phyloP scores from a whole-genome alignment of 306 rosid species.

The Trifolium dubium region DNA sequence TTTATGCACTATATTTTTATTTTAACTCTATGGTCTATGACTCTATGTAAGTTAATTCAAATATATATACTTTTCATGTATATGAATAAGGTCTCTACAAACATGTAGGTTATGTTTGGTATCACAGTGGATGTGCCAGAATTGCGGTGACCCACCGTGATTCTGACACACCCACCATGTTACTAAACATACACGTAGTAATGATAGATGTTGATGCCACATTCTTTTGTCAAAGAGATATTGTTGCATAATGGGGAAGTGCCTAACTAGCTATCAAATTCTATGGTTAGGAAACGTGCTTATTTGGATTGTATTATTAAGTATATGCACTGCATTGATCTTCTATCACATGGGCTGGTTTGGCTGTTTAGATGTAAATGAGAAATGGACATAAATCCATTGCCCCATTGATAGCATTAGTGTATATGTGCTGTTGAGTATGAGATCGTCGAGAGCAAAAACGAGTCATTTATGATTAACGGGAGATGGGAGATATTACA shows the following conservation, averaged over 20 bases:
- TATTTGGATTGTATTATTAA: constrained; percentile 22
- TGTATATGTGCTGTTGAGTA: background rate
- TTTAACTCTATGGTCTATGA: background rate
- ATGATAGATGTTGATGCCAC: constrained; percentile 29
- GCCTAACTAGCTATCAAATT: constrained; percentile 34
- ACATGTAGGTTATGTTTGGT: constrained; percentile 30
- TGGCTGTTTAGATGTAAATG: constrained; percentile 23
- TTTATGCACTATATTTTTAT: background rate
- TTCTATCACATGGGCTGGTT: constrained; percentile 44
- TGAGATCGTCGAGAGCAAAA: too few species aligned
- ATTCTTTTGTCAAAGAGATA: constrained; percentile 15
- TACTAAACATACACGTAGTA: too few species aligned
- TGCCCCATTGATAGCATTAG: background rate
- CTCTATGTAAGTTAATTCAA: background rate
- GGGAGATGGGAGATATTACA: too few species aligned
- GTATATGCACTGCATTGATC: constrained; percentile 4
- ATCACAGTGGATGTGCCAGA: too few species aligned
- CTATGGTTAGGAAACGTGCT: constrained; percentile 6
- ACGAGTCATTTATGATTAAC: too few species aligned
- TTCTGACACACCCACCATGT: too few species aligned
- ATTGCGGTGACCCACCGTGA: too few species aligned
- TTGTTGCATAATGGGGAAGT: constrained; percentile 31
- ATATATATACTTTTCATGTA: constrained; percentile 27
- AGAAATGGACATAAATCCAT: constrained; percentile 7
- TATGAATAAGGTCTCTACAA: constrained; percentile 23